Conservation (phyloP, 768 basidiomycete genomes). For the Tylopilus cervinicoccineus region DNA sequence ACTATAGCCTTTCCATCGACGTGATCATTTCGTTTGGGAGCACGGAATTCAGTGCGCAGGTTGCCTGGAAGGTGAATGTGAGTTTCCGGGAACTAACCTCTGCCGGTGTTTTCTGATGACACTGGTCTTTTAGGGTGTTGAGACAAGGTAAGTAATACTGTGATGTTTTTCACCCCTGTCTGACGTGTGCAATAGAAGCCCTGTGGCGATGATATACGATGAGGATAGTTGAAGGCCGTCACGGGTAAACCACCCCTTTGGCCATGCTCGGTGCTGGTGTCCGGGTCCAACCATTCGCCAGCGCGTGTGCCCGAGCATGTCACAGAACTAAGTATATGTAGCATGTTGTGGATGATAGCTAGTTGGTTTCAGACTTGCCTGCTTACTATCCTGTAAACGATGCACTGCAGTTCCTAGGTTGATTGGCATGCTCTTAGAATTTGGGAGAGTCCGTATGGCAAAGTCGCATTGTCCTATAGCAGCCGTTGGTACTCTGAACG, state of each 20-base stretch:
- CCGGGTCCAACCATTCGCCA: too few relatives aligned
- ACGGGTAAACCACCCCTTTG: not conserved
- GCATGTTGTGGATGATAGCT: too few relatives aligned
- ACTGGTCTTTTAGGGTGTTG: constrained; percentile 4
- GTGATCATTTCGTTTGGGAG: constrained; percentile 15
- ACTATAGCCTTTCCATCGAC: constrained; percentile 1
- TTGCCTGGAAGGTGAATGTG: constrained; percentile 11
- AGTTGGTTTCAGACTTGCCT: too few relatives aligned
- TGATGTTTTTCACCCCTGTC: not conserved
- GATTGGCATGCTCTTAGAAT: too few relatives aligned
- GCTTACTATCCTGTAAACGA: too few relatives aligned
- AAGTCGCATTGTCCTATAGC: too few relatives aligned
- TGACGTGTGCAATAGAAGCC: not conserved
- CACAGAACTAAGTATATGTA: too few relatives aligned
- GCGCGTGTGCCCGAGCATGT: too few relatives aligned
- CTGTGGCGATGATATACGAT: constrained; percentile 7
- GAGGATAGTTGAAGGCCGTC: not conserved
- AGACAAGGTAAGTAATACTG: constrained; percentile 3
- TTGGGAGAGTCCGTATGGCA: too few relatives aligned
- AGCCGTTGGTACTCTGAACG: too few relatives aligned
- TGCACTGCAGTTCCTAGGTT: too few relatives aligned
- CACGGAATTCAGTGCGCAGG: constrained; percentile 25
- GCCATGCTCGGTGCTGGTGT: not conserved
- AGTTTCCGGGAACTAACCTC: not conserved
- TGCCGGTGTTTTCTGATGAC: not conserved